Percentiles rank a stretch among this genome's conserved stretches.
Evolutionary conservation across 495 filamentous ascomycete species (phyloP).

Genomic region (Aspergillus affinis): DNA sequence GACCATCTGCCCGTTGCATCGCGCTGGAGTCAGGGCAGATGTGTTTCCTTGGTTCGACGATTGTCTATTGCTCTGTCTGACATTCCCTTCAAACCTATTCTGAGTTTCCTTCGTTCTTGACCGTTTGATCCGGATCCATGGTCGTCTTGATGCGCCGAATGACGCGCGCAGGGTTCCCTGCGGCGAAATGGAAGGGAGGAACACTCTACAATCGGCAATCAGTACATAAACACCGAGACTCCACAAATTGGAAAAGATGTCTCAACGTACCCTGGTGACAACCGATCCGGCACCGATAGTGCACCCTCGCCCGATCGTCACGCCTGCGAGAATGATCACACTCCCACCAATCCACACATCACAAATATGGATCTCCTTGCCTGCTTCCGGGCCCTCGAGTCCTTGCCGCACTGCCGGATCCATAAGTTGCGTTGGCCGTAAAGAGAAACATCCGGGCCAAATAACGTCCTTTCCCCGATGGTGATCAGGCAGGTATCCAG

Average conservation of each 20-base stretch:
- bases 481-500: conserved; percentile 76
- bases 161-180: conserved; percentile 63
- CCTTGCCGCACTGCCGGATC: conserved; percentile 69
- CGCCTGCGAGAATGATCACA: conserved; percentile 66
- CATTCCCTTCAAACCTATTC: background rate
- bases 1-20: too few species aligned
- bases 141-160: conserved; percentile 46
- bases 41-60: too few species aligned
- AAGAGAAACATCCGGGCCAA: conserved; percentile 72
- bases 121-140: conserved; percentile 19
- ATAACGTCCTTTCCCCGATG: conserved; percentile 72
- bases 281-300: conserved; percentile 78
- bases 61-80: background rate
- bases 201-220: conserved; percentile 42
- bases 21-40: too few species aligned
- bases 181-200: conserved; percentile 55
- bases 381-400: conserved; percentile 67
- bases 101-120: background rate
- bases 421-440: conserved; percentile 67
- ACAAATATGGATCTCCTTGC: conserved; percentile 71
- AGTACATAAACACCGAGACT: background rate
- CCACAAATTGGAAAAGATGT: background rate
- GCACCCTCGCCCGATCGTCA: conserved; percentile 69
- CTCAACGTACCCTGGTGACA: conserved; percentile 69
- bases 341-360: conserved; percentile 83